phyloP scores from a whole-genome alignment of 1,284 basidiomycete genomes.

The Puccinia sorghi region DNA sequence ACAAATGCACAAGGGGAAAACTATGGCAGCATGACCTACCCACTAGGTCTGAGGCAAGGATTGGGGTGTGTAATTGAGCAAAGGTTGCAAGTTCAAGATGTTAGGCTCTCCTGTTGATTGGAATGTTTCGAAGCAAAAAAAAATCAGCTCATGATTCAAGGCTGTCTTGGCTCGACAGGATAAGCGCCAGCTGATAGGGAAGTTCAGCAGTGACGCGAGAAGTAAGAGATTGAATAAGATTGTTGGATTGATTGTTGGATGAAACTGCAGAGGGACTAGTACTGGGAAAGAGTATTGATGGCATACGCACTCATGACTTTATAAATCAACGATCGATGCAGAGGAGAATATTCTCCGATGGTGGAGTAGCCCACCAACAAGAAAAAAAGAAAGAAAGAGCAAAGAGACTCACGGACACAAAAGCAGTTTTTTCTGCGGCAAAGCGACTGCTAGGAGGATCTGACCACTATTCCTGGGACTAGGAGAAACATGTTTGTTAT shows the following conservation, averaged over 20 bases:
- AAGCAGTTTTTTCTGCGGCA: background rate
- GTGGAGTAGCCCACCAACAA: background rate
- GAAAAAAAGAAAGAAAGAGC: background rate
- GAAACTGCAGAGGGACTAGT: background rate
- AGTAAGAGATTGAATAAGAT: too few species aligned
- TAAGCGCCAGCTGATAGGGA: background rate
- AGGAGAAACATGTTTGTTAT: background rate
- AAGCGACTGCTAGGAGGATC: too few species aligned
- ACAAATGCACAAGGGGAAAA: background rate
- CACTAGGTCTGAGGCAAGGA: background rate
- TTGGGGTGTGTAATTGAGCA: background rate
- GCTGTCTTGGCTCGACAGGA: background rate
- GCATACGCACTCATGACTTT: background rate
- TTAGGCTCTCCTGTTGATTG: background rate
- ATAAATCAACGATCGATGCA: background rate
- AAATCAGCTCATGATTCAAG: constrained; percentile 11
- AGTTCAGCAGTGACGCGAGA: background rate
- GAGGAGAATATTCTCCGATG: background rate
- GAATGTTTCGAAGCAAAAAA: background rate
- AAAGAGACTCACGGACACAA: background rate
- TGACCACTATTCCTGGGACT: too few species aligned
- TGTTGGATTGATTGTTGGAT: too few species aligned
- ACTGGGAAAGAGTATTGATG: too few species aligned
- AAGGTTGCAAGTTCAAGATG: background rate
- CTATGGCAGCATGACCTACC: background rate